Percentiles rank a stretch among this genome's conserved stretches.
phyloP scores from a whole-genome alignment of 352 stramenopile genomes.

The Blastocystis sp. region DNA sequence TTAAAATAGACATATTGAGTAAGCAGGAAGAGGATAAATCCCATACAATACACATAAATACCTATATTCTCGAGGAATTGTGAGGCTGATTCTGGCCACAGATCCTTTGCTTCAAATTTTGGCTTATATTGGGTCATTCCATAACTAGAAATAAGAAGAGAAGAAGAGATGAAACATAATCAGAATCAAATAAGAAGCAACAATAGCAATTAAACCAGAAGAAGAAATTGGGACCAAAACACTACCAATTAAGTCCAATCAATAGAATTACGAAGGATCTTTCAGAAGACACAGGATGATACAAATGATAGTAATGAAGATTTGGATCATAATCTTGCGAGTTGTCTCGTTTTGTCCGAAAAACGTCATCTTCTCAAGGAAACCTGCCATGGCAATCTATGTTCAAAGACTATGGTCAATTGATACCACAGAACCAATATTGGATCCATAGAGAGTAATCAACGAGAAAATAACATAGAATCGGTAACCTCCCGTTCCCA shows the following conservation, averaged over 20 bases:
- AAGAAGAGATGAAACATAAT: neutral
- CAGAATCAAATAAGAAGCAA: neutral
- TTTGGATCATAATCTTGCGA: neutral
- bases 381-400: slow-evolving; percentile 9
- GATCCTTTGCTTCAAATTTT: neutral
- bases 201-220: slow-evolving; percentile 35
- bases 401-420: neutral
- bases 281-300: slow-evolving; percentile 38
- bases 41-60: slow-evolving; percentile 49
- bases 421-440: slow-evolving; percentile 19
- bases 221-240: slow-evolving; percentile 36
- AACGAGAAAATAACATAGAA: slow-evolving; percentile 39
- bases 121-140: slow-evolving; percentile 11
- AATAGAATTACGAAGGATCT: neutral
- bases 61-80: slow-evolving; percentile 23
- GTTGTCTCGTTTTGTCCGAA: neutral
- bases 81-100: slow-evolving; percentile 25
- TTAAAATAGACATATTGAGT: slow-evolving; percentile 31
- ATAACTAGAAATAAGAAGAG: slow-evolving; percentile 5
- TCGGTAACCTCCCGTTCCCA: slow-evolving; percentile 20
- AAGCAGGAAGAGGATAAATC: slow-evolving; percentile 61
- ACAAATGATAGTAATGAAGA: slow-evolving; percentile 38
- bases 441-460: slow-evolving; percentile 42
- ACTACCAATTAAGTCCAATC: neutral
- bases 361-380: neutral